Conservation (phyloP, 805 yeast genomes). For the Torulaspora gathmanii region DNA sequence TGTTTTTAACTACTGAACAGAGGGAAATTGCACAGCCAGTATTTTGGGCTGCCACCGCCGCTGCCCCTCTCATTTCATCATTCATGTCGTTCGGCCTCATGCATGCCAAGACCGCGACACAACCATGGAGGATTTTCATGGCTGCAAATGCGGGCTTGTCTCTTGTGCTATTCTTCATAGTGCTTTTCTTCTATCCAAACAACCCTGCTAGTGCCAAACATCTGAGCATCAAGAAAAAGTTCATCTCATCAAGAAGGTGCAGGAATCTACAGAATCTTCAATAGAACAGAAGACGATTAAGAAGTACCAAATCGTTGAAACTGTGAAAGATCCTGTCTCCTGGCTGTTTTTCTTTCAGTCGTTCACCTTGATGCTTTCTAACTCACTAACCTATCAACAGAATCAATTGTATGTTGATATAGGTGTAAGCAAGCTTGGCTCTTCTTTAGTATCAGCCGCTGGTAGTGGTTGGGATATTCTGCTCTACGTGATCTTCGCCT, state of each 20-base stretch:
- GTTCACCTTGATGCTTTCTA: constrained; percentile 46
- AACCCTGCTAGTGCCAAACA: constrained; percentile 51
- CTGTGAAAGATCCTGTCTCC: constrained; percentile 45
- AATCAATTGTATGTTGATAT: constrained; percentile 44
- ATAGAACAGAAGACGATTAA: constrained; percentile 47
- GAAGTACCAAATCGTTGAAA: constrained; percentile 44
- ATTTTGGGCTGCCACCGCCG: constrained; percentile 49
- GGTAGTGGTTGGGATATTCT: constrained; percentile 46
- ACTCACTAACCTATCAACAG: constrained; percentile 50
- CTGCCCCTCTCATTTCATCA: constrained; percentile 48
- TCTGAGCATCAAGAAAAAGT: constrained; percentile 47
- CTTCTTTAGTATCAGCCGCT: constrained; percentile 52
- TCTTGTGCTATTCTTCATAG: constrained; percentile 35
- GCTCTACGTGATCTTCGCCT: constrained; percentile 39
- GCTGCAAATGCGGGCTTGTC: constrained; percentile 55
- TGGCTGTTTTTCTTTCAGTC: constrained; percentile 42
- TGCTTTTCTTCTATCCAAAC: constrained; percentile 46
- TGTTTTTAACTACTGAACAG: constrained; percentile 45
- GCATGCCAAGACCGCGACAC: constrained; percentile 20
- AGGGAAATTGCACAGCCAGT: constrained; percentile 51
- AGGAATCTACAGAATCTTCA: constrained; percentile 37
- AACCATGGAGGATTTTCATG: constrained; percentile 51
- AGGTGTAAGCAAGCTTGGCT: constrained; percentile 40
- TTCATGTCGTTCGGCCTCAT: constrained; percentile 43
- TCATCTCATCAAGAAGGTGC: constrained; percentile 45